These are phyloP conservation scores for Fragilaria crotonensis DNA, from an alignment of 108 stramenopile species.

Conservation along the genomic window DNA sequence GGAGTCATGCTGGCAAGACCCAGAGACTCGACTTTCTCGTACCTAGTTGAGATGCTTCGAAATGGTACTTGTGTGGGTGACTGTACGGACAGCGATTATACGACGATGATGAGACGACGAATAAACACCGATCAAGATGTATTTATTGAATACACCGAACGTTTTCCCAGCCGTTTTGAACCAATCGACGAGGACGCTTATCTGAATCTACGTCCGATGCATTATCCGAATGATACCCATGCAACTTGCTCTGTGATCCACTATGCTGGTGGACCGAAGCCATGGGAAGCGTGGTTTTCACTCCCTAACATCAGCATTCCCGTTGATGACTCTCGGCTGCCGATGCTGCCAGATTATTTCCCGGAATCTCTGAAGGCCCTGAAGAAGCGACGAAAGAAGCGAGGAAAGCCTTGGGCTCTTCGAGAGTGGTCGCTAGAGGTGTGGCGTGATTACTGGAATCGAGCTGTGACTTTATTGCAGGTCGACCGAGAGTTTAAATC, in stretches of 20 bases:
- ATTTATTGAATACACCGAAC: not conserved
- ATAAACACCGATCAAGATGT: not conserved
- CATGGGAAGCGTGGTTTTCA: not conserved
- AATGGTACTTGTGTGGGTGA: not conserved
- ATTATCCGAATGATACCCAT: not conserved
- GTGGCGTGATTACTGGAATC: not conserved
- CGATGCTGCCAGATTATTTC: too few species aligned
- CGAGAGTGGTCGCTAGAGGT: not conserved
- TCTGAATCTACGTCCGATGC: not conserved
- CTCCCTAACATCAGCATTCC: not conserved
- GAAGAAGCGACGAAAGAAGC: too few species aligned
- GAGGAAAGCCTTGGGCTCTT: too few species aligned
- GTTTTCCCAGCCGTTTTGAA: not conserved
- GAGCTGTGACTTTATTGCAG: not conserved
- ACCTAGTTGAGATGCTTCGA: not conserved
- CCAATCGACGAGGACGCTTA: not conserved
- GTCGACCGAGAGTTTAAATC: too few species aligned
- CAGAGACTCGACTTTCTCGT: not conserved
- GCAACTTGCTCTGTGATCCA: not conserved
- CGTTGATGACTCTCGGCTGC: too few species aligned
- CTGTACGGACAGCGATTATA: not conserved
- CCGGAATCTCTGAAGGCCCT: too few species aligned
- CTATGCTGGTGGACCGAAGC: not conserved
- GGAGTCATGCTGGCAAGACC: not conserved
- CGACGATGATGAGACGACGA: not conserved